phyloP scores from a whole-genome alignment of 1,139 yeast genomes.

The Debaryomyces udenii region DNA sequence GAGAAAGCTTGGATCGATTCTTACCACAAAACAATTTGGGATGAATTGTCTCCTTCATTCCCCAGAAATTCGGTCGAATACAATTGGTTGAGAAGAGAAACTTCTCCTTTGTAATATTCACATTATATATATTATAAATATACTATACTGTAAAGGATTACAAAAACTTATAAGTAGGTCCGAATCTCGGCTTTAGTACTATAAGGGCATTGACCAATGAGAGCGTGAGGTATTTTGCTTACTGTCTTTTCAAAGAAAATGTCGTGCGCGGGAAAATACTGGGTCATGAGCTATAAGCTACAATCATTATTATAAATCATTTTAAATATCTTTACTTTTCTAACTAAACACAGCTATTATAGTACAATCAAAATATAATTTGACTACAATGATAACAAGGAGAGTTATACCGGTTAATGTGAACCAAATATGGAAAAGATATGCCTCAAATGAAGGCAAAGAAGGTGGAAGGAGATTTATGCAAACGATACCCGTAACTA shows the following conservation, averaged over 20 bases:
- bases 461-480: conserved; percentile 42
- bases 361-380: conserved; percentile 2
- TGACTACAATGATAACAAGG: conserved; percentile 18
- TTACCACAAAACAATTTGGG: conserved; percentile 69
- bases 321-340: background rate
- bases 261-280: background rate
- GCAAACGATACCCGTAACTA: conserved; percentile 38
- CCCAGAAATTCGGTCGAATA: conserved; percentile 56
- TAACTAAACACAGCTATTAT: too few species aligned
- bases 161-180: conserved; percentile 1
- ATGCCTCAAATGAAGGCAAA: conserved; percentile 29
- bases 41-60: conserved; percentile 50
- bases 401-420: conserved; percentile 17
- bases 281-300: conserved; percentile 8
- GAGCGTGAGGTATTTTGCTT: conserved; percentile 12
- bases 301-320: conserved; percentile 1
- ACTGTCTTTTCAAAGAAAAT: conserved; percentile 7
- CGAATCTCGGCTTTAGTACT: background rate
- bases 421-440: conserved; percentile 21
- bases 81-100: conserved; percentile 79
- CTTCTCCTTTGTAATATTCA: conserved; percentile 39
- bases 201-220: conserved; percentile 11
- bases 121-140: background rate
- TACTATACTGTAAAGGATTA: background rate
- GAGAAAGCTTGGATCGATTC: conserved; percentile 71